Evolutionary conservation across 345 rosid genomes (phyloP), one percentile per base, ranked within the genome.

Genomic region (Punica granatum): DNA sequence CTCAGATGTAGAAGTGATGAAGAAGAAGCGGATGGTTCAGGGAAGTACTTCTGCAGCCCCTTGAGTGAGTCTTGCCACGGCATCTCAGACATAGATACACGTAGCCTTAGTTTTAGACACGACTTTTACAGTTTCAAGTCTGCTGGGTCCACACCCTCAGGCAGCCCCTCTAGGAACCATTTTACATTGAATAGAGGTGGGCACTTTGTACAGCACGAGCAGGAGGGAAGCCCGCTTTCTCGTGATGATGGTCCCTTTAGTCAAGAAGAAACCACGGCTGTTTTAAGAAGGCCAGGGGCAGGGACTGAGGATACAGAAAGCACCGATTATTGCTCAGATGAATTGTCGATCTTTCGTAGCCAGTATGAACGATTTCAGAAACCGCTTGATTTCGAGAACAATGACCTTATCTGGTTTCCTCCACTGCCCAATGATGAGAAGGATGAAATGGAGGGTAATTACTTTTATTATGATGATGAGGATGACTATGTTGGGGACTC

Each of bases 391-490:
- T 92, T 90, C 79, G 98, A 88, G 79, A 91, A 83, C 69, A 85
- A 82, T 70, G 92, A 89, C 68, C 81, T 73, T 69, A 82, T 95
- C 76, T 95, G 99, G 99, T 85, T 74, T 73, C 97, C 97, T 64
- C 99, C 99, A 21, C 91, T 87, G 0, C 92, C 97, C 13, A 94
- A 88, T 72, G 93, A 87, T 76, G 92, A 81, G 73, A 85, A 90
- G 70, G 97, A 90, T 67, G 97, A 92, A 54, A 82, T 73, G 53
- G 98, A 88, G 67, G 73, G 82, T 77, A 82, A 77, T 76, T 88
- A 75, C 84, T 88, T 88, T 73, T 60, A 77, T 0, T 92, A 83
- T 70, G 96, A 92, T 60, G 96, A 94, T 0, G 99, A 95, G 2
- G 97, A 92, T 74, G 83, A 92, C 12, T 26, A 56, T 69, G 36